phyloP scores from a whole-genome alignment of 495 filamentous ascomycete species.

The Annulohypoxylon bovei region DNA sequence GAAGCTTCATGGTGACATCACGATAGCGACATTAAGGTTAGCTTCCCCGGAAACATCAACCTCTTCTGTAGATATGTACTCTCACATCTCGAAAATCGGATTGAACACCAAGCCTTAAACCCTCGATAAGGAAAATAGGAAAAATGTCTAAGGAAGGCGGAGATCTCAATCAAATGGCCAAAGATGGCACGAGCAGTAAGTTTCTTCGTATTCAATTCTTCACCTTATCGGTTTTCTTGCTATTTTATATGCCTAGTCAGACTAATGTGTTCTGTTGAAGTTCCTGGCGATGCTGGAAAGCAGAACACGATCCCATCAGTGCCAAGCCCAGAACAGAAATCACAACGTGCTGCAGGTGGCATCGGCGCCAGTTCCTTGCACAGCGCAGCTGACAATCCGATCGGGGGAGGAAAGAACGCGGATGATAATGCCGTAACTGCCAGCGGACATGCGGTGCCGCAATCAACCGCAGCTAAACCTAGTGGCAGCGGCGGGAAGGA shows the following conservation, averaged over 20 bases:
- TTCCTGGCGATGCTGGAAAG: constrained; percentile 64
- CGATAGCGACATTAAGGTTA: constrained; percentile 30
- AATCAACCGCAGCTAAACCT: constrained; percentile 25
- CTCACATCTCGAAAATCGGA: no score
- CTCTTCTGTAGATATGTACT: no score
- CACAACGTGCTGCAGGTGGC: constrained; percentile 41
- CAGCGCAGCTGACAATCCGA: constrained; percentile 39
- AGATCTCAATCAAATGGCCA: constrained; percentile 62
- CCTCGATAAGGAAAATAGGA: neutral
- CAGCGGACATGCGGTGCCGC: constrained; percentile 33
- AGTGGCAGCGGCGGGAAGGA: constrained; percentile 39
- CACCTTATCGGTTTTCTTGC: neutral
- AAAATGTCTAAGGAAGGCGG: constrained; percentile 48
- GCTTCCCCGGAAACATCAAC: neutral
- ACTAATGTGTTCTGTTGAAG: constrained; percentile 12
- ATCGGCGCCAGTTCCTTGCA: constrained; percentile 30
- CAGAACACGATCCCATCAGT: constrained; percentile 65
- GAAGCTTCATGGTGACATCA: constrained; percentile 42
- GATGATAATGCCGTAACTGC: constrained; percentile 37
- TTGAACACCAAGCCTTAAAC: neutral
- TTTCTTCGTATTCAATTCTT: neutral
- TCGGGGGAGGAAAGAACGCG: constrained; percentile 23
- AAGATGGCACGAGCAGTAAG: constrained; percentile 55
- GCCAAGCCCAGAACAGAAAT: constrained; percentile 62
- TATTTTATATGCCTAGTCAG: neutral